Evolutionary conservation across 164 flowering plant genomes (phyloP), one percentile per base, ranked within the genome.

Genomic region (Malania oleifera): DNA sequence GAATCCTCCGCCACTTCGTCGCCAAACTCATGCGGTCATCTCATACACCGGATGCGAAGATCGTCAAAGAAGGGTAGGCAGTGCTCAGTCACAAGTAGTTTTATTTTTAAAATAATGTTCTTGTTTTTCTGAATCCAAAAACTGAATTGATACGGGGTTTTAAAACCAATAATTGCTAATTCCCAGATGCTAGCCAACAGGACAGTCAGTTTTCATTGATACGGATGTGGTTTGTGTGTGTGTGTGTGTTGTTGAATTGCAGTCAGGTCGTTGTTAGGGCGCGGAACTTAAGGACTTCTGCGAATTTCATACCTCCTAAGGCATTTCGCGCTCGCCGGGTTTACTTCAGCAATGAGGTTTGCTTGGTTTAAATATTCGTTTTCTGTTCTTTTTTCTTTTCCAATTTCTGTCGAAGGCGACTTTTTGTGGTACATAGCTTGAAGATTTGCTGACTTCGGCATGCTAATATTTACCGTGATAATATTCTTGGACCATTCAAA

Each of bases 191-290:
- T 47, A 31, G 35, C 35, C 4, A 9, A 31, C 9, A 4, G 35
- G 35, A 9, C 7, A 0, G 0, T 46, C 2, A 19, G 29, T 40
- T 35, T 56, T 26, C 25, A 23, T 28, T 50, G 22, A 25, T 17
- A n/a, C n/a, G n/a, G n/a, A n/a, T n/a, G n/a, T n/a, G 17, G 38
- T 50, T 54, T 34, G 26, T 67, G 43, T 29, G 13, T 29, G 13
- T 67, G 27, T 39, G 24, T 26, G 19, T 60, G 38, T 43, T 54
- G 28, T 40, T 54, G 24, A 25, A 46, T 63, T 74, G 11, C 82
- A 92, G 98, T 71, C 98, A 93, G 67, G 70, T 93, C 19, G 60
- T 93, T 52, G 63, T 90, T 63, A 82, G 98, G 79, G 98, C 97
- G 11, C 76, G 97, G 74, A 93, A 86, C 69, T 68, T 93, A 48